A percentile compares a stretch with the other conserved stretches of the same genome.
These are phyloP conservation scores for Thinopyrum elongatum DNA, from an alignment of 176 grass and related monocot genomes.

Conservation along the genomic window DNA sequence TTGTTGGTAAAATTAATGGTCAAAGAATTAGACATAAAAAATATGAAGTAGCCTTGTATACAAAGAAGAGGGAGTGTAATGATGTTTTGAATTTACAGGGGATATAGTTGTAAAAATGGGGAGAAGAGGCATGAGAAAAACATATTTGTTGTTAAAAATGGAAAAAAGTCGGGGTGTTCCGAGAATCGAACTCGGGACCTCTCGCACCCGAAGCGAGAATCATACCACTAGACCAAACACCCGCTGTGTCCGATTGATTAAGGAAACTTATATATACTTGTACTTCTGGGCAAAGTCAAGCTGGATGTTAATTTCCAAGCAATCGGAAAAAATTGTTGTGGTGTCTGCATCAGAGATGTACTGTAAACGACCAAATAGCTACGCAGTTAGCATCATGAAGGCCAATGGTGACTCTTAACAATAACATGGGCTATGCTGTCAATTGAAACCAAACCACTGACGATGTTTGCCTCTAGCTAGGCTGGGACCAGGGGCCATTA, in stretches of 20 bases:
- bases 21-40: no score
- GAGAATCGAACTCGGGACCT: slow-evolving; percentile 96
- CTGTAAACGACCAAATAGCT: neutral
- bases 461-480: neutral
- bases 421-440: neutral
- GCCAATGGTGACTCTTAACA: neutral
- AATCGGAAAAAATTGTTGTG: neutral
- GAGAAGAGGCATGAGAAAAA: no score
- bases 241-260: neutral
- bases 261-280: no score
- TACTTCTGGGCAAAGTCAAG: neutral
- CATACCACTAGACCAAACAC: slow-evolving; percentile 98
- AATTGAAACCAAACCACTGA: neutral
- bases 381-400: neutral
- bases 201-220: slow-evolving; percentile 98
- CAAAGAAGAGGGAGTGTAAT: no score
- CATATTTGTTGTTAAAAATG: no score
- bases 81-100: no score
- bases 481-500: no score
- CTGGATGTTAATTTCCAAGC: no score
- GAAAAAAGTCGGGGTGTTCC: slow-evolving; percentile 42
- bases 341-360: neutral
- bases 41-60: no score
- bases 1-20: no score
- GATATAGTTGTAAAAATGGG: neutral